Evolutionary conservation across 768 basidiomycete species (phyloP).

Genomic region (Asterophora parasitica): DNA sequence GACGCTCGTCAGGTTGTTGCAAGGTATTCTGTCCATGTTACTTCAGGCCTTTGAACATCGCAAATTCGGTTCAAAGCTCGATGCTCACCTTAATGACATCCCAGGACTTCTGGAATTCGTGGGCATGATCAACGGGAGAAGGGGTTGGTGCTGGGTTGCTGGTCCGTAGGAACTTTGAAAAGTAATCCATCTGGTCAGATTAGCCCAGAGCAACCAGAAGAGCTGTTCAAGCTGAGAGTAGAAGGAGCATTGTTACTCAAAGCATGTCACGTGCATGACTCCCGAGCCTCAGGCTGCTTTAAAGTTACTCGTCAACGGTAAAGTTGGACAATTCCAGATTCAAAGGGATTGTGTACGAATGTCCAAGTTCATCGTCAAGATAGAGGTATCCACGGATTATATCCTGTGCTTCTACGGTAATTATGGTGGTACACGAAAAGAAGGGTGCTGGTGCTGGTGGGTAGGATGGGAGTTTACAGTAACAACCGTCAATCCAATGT

Average conservation of each 20-base stretch:
- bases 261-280: no score
- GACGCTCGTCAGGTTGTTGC: slow-evolving; percentile 85
- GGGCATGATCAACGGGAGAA: slow-evolving; percentile 56
- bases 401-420: slow-evolving; percentile 16
- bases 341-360: neutral
- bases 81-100: slow-evolving; percentile 57
- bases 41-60: slow-evolving; percentile 9
- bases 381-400: slow-evolving; percentile 8
- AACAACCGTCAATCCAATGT: slow-evolving; percentile 12
- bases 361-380: neutral
- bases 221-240: neutral
- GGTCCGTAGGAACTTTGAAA: slow-evolving; percentile 70
- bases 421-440: slow-evolving; percentile 21
- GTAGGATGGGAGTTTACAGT: slow-evolving; percentile 14
- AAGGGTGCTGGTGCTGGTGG: slow-evolving; percentile 14
- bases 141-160: slow-evolving; percentile 42
- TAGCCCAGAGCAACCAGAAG: neutral
- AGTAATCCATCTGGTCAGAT: slow-evolving; percentile 63
- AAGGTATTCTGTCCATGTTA: slow-evolving; percentile 60
- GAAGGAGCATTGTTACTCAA: no score
- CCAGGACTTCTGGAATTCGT: slow-evolving; percentile 78
- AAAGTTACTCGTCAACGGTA: no score
- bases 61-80: slow-evolving; percentile 10
- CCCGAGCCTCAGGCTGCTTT: no score
- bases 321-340: no score